Base-by-base conservation (phyloP, 352 stramenopile genomes). In the Globisporangium barbulae region DNA sequence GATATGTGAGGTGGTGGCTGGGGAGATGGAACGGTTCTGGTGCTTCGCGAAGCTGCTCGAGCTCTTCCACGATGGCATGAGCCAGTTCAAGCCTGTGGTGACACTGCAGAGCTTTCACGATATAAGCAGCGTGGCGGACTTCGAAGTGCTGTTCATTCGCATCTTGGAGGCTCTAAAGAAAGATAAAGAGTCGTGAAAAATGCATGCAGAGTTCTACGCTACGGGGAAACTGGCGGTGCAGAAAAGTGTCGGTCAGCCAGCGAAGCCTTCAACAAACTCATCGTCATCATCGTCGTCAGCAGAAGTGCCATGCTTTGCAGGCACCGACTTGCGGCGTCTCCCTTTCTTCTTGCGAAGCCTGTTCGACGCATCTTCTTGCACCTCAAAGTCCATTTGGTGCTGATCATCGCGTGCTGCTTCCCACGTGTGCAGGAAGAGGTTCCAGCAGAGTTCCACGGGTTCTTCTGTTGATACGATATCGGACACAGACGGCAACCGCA, bases 81-180 rank as follows among this genome's bases (percentile, higher is more conserved):
- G 72, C 15, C 54, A 87, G 4, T 67, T 89, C 25, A 79, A 88
- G 6, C 69, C 79, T 5, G 21, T 67, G 7, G 53, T 90, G 12
- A 61, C 74, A 8, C 15, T 76, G 15, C 59, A 78, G 19, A 63
- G 61, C 37, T 41, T 90, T 13, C 67, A 83, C 25, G 71, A 85
- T 7, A 64, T 76, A 6, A 68, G 65, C 15, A 72, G 66, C 15
- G 68, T 81, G 19, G 15, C 53, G 9, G 82, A 89, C 19, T 80
- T 92, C 30, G 85, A 94, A 70, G 53, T 47, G 19, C 54, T 88
- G 28, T 85, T 94, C 55, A 74, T 90, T 58, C 81, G 85, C n/a
- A 79, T 81, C 0, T 56, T 91, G 54, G 83, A 91, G 22, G 65
- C 60, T 47, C 33, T 70, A 39, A 78, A 74, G 31, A 62, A 69